Evolutionary conservation across 257 asterid species (phyloP), one percentile per base, ranked within the genome.

Genomic region (Nicotiana tabacum): DNA sequence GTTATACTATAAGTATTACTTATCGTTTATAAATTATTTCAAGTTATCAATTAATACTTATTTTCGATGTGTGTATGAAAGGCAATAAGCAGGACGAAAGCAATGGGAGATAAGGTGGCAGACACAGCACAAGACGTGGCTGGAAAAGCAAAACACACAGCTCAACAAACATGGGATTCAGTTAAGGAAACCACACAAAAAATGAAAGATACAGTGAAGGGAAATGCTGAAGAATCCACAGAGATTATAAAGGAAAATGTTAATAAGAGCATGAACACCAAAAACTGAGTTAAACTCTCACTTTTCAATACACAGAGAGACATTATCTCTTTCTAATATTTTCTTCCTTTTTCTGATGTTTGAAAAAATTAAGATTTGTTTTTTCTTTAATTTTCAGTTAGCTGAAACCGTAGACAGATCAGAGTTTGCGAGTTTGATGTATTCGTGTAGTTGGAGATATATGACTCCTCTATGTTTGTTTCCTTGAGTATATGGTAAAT

Each of bases 101-200:
- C 21, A 43, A 46, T 65, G 65, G 83, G 82, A 3, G 85, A 32
- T 16, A 76, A 48, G 56, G 46, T 83, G 4, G 32, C 85, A 18
- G 85, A 77, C 29, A 65, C 85, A 11, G 85, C 85, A n/a, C 72
- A 64, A 53, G 85, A 83, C 0, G 2, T 83, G 1, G 85, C 85
- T 16, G 82, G 82, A 9, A 83, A 83, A 55, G 85, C 85, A 51
- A 83, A 77, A n/a, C 64, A 62, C 7, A 43, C 82, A 46, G 85
- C 85, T 15, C 66, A 76, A 46, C 77, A 74, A 57, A 68, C 85
- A 35, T 72, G 77, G 85, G 85, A 33, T 17, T 18, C 85, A 8
- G 82, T 83, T 21, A 83, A 74, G 3, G 82, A 83, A 39, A 77
- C 81, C 4, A 72, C 81, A 12, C 81, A 70, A 5, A 82, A 82